Conservation (phyloP, 2,329 filamentous ascomycete species). For the Penicillium frequentans region DNA sequence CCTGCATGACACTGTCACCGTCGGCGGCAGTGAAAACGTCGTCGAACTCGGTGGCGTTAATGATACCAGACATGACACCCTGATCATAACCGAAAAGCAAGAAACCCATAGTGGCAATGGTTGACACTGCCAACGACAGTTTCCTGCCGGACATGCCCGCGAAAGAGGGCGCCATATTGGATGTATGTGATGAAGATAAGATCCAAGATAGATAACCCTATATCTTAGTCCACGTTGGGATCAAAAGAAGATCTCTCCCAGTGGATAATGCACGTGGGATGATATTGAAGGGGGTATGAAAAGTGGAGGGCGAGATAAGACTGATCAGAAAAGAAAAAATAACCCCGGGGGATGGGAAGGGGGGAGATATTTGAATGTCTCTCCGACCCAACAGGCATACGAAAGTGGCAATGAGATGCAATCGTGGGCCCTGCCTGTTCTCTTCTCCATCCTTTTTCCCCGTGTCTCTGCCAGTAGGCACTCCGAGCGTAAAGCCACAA, state of each 20-base stretch:
- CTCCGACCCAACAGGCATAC: constrained; percentile 9
- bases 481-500: not conserved
- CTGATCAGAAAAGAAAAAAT: constrained; percentile 8
- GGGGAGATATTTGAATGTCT: constrained; percentile 32
- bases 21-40: constrained; percentile 35
- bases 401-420: constrained; percentile 22
- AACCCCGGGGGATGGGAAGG: constrained; percentile 11
- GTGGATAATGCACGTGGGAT: not conserved
- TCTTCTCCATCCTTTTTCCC: constrained; percentile 10
- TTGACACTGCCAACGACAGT: constrained; percentile 59
- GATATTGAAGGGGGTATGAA: not conserved
- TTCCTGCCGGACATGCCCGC: constrained; percentile 60
- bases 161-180: constrained; percentile 33
- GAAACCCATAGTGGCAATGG: constrained; percentile 65
- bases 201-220: not conserved
- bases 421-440: constrained; percentile 17
- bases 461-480: not conserved
- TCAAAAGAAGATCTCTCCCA: not conserved
- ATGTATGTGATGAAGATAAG: not conserved
- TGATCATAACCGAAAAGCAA: constrained; percentile 34
- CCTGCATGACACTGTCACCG: constrained; percentile 41
- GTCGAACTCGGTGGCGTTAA: constrained; percentile 33
- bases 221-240: not conserved
- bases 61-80: constrained; percentile 43
- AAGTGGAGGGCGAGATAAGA: constrained; percentile 3